phyloP scores from a whole-genome alignment of 768 basidiomycete genomes.

The Hygrocybe coccinea region DNA sequence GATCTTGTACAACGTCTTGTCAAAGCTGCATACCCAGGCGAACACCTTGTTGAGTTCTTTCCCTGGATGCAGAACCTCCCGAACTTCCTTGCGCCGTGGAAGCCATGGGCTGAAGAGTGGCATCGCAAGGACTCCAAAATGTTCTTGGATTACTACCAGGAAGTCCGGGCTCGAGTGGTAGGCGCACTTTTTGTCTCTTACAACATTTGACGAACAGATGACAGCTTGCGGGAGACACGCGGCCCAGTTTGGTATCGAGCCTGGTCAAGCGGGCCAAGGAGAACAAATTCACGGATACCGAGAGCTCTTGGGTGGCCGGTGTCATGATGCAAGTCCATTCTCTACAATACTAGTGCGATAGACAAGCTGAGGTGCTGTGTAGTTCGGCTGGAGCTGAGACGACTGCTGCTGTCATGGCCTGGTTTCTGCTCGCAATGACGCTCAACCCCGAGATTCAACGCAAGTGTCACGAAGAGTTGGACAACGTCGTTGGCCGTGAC shows the following conservation, averaged over 20 bases:
- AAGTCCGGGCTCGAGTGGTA: background rate
- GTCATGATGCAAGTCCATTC: conserved; percentile 10
- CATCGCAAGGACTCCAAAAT: conserved; percentile 15
- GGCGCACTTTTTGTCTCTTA: conserved; percentile 6
- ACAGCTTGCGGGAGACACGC: background rate
- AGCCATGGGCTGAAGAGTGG: conserved; percentile 21
- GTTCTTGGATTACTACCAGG: background rate
- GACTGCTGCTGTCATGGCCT: background rate
- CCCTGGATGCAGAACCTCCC: no score
- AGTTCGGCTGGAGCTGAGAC: conserved; percentile 12
- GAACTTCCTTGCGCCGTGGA: conserved; percentile 33
- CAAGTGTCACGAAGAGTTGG: no score
- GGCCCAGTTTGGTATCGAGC: background rate
- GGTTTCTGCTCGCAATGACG: no score
- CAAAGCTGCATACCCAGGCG: conserved; percentile 33
- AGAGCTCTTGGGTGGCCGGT: conserved; percentile 7
- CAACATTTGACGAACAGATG: conserved; percentile 20
- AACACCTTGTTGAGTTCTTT: conserved; percentile 34
- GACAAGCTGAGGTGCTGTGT: no score
- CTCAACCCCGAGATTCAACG: no score
- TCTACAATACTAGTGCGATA: no score
- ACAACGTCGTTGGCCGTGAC: no score
- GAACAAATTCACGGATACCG: background rate
- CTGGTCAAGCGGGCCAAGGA: no score
- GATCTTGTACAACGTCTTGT: conserved; percentile 24